These are phyloP conservation scores for Symbiodinium natans DNA, from an alignment of 73 alveolate species.

Conservation along the genomic window DNA sequence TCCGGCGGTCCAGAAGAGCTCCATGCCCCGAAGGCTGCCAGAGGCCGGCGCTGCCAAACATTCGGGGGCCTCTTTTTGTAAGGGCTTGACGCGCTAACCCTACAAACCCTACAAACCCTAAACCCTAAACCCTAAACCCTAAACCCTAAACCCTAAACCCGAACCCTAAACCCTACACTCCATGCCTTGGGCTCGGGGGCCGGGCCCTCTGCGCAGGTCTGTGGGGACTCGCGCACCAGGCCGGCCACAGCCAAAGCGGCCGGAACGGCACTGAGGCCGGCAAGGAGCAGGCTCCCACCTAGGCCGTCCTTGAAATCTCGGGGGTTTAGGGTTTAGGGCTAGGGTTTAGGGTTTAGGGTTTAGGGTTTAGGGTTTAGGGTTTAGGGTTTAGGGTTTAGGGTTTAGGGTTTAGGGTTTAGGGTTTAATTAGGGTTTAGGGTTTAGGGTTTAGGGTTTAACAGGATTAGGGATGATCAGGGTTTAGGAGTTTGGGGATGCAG, in stretches of 20 bases:
- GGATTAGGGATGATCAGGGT: no score
- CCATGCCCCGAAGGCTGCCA: no score
- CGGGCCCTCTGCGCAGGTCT: neutral
- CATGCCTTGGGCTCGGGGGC: no score
- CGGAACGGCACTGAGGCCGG: slow-evolving; percentile 28
- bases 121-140: no score
- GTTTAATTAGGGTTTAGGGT: no score
- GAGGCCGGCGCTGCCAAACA: no score
- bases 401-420: neutral
- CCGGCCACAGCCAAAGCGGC: neutral
- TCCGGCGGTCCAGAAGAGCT: no score
- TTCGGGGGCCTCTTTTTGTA: no score
- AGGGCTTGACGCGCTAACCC: no score
- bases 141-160: neutral
- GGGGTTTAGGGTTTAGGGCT: no score
- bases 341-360: neutral
- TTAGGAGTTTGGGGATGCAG: no score
- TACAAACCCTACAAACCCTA: neutral
- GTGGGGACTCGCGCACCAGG: slow-evolving; percentile 59
- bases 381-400: neutral
- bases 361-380: neutral
- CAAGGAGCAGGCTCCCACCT: slow-evolving; percentile 57
- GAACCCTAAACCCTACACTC: neutral
- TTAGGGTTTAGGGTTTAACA: no score
- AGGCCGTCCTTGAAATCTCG: neutral